These are phyloP conservation scores for Lablab purpureus DNA, from an alignment of 306 rosid genomes.

Conservation along the genomic window DNA sequence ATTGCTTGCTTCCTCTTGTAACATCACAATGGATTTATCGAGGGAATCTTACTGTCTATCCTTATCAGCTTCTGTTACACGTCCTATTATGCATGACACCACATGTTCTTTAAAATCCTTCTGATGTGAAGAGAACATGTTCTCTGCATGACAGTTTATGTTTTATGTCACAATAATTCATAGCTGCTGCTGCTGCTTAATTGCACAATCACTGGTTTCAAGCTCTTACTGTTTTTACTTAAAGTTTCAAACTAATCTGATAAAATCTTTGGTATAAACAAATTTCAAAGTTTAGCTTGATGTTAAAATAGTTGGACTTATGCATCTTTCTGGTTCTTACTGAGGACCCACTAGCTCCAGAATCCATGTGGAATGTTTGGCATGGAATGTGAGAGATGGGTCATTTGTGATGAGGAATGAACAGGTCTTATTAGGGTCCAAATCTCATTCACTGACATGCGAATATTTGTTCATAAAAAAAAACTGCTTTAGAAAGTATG, in stretches of 20 bases:
- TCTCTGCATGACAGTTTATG: background rate
- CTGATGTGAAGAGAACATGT: slow-evolving; percentile 9
- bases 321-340: no score
- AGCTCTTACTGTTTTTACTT: no score
- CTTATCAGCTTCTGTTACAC: slow-evolving; percentile 10
- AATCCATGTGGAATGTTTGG: slow-evolving; percentile 39
- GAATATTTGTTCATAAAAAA: background rate
- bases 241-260: no score
- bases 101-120: background rate
- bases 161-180: background rate
- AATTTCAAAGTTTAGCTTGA: no score
- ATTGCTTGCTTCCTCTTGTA: background rate
- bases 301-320: no score
- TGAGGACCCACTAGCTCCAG: slow-evolving; percentile 18
- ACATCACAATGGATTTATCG: slow-evolving; percentile 4
- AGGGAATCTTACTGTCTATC: slow-evolving; percentile 18
- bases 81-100: background rate
- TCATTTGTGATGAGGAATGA: background rate
- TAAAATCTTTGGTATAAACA: no score
- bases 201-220: background rate
- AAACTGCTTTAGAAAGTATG: background rate
- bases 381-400: slow-evolving; percentile 15
- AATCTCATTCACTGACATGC: background rate
- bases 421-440: slow-evolving; percentile 7
- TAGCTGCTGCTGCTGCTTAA: slow-evolving; percentile 7